Evolutionary conservation across 2,329 filamentous ascomycete genomes (phyloP), one percentile per base, ranked within the genome.

Genomic region (Cladosporium sp.): DNA sequence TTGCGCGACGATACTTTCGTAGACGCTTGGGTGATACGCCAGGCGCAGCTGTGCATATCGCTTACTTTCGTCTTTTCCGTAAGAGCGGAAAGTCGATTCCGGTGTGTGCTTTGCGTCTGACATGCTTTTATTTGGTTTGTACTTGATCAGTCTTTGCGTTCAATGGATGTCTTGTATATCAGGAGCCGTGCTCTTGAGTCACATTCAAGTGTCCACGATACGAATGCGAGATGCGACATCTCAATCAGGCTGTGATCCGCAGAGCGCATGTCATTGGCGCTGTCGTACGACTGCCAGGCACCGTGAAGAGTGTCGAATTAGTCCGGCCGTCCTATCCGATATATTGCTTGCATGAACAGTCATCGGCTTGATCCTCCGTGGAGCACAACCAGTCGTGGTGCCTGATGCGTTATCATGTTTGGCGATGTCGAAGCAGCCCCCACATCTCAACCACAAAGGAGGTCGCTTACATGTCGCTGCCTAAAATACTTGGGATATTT

Each of bases 11-110:
- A 88, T 77, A 46, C 71, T 69, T 2, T 82, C 67, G 74, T 85
- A 86, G n/a, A 88, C 74, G 6, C 69, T 70, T 0, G 76, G 69
- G 53, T 80, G 75, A 71, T 87, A 87, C 57, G 76, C 72, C 16
- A 37, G 11, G 37, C 60, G 60, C 31, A 53, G 21, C n/a, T 40
- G 60, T 8, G 49, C 52, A 28, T 63, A 63, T 6, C 28, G 31
- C 26, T 53, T 53, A 37, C 60, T 46, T 26, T 63, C 23, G 14
- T 37, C 60, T 31, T 53, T 63, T 1, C 28, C 28, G 49, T 63
- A 63, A 18, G 29, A 21, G 16, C 31, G 28, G 29, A 63, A 63
- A 1, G 60, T 63, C 11, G 26, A 29, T 16, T 63, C 60, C 3
- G 37, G 28, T 49, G 29, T 44, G 40, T 61, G 44, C 7, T 40